Percentiles rank a stretch among this genome's conserved stretches.
phyloP scores from a whole-genome alignment of 768 basidiomycete species.

The Boletus vermiculosoides region DNA sequence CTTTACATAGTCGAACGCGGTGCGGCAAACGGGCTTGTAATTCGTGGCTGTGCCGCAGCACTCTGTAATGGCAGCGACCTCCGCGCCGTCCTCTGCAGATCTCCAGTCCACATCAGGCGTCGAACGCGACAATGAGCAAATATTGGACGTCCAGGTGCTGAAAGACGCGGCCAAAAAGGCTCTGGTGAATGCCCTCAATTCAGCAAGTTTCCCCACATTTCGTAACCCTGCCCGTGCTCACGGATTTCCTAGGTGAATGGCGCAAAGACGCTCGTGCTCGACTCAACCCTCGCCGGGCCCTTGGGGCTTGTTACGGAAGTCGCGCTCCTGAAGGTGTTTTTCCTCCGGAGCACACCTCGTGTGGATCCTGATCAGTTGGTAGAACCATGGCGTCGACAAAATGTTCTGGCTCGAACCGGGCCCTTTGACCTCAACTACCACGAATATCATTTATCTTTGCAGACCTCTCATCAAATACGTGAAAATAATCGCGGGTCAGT shows the following conservation, averaged over 20 bases:
- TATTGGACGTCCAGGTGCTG: slow-evolving; percentile 60
- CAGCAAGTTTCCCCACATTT: slow-evolving; percentile 42
- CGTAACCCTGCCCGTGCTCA: slow-evolving; percentile 3
- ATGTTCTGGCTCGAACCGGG: slow-evolving; percentile 99
- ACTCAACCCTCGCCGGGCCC: slow-evolving; percentile 83
- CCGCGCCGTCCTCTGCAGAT: slow-evolving; percentile 34
- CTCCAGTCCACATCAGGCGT: slow-evolving; percentile 34
- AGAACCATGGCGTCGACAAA: slow-evolving; percentile 99
- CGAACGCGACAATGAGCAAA: slow-evolving; percentile 37
- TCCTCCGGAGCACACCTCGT: not conserved
- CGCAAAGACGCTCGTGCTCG: slow-evolving; percentile 94
- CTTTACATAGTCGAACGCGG: slow-evolving; percentile 9
- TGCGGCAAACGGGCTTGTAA: slow-evolving; percentile 12
- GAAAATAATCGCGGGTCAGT: slow-evolving; percentile 85
- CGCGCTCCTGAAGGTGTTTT: slow-evolving; percentile 77
- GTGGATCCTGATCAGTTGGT: slow-evolving; percentile 10
- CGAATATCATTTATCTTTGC: slow-evolving; percentile 92
- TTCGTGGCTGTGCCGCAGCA: slow-evolving; percentile 30
- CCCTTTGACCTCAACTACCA: slow-evolving; percentile 74
- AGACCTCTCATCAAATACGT: slow-evolving; percentile 82
- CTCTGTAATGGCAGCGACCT: slow-evolving; percentile 29
- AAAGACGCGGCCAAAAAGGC: slow-evolving; percentile 78
- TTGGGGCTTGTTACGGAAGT: slow-evolving; percentile 95
- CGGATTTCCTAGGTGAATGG: slow-evolving; percentile 69
- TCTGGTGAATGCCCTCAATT: slow-evolving; percentile 84